phyloP scores from a whole-genome alignment of 2,329 filamentous ascomycete species.

The Ilyonectria sp. region DNA sequence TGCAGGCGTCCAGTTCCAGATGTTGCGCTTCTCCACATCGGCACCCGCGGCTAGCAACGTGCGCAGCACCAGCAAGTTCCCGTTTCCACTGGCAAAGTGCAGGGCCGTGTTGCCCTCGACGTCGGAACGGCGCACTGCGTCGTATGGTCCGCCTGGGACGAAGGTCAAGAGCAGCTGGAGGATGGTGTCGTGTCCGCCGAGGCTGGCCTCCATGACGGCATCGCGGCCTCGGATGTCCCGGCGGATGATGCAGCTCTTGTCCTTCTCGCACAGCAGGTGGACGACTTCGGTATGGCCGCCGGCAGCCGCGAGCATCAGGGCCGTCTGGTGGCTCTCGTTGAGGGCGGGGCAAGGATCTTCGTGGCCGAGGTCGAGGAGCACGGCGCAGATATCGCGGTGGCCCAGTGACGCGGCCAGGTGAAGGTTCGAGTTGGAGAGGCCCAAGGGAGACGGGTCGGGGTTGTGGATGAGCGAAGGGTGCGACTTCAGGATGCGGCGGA shows the following conservation, averaged over 20 bases:
- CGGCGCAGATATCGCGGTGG: constrained; percentile 76
- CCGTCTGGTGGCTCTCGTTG: constrained; percentile 85
- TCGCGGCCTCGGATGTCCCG: constrained; percentile 79
- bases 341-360: constrained; percentile 81
- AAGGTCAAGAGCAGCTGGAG: constrained; percentile 77
- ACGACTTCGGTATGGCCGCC: constrained; percentile 82
- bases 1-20: constrained; percentile 87
- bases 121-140: constrained; percentile 73
- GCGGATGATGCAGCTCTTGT: constrained; percentile 74
- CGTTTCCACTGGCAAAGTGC: constrained; percentile 88
- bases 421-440: constrained; percentile 85
- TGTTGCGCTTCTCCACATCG: constrained; percentile 79
- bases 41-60: constrained; percentile 85
- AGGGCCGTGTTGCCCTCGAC: constrained; percentile 86
- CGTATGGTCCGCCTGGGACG: constrained; percentile 67
- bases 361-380: constrained; percentile 82
- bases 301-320: constrained; percentile 83
- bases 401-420: constrained; percentile 85
- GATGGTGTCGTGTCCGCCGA: constrained; percentile 74
- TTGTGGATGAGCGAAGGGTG: constrained; percentile 83
- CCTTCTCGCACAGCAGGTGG: constrained; percentile 76
- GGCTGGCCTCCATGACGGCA: constrained; percentile 77
- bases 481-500: constrained; percentile 81
- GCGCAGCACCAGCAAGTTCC: constrained; percentile 82
- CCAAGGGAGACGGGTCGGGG: constrained; percentile 77